These are phyloP conservation scores for Chrysopogon serrulatus DNA, from an alignment of 176 grass and related monocot species.

Conservation along the genomic window DNA sequence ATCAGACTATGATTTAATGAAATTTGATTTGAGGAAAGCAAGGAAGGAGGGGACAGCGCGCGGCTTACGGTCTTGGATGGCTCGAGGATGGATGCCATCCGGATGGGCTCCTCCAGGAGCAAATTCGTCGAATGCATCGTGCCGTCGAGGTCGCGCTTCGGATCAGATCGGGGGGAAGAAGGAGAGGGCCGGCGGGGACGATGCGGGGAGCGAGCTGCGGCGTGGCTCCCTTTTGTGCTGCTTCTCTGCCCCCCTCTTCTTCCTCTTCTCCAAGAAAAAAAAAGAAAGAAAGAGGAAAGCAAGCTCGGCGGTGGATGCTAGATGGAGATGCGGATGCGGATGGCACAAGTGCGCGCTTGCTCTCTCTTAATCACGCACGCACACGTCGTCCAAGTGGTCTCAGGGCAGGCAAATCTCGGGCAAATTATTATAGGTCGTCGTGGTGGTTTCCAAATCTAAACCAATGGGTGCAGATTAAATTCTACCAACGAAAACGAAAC, in stretches of 20 bases:
- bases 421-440: background rate
- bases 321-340: background rate
- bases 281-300: background rate
- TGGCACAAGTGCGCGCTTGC: no score
- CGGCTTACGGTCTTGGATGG: slow-evolving; percentile 77
- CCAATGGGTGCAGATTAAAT: background rate
- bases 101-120: slow-evolving; percentile 93
- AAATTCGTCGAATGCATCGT: slow-evolving; percentile 90
- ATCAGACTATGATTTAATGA: background rate
- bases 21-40: background rate
- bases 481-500: background rate
- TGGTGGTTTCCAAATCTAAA: background rate
- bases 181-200: background rate
- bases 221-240: background rate
- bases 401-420: background rate
- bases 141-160: background rate
- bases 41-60: background rate
- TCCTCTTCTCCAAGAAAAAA: slow-evolving; percentile 35
- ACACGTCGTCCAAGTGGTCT: background rate
- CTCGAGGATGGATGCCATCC: slow-evolving; percentile 98
- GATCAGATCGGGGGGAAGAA: slow-evolving; percentile 19
- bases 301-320: background rate
- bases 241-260: background rate
- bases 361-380: no score
- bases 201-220: background rate